Evolutionary conservation across 805 yeast genomes (phyloP), one percentile per base, ranked within the genome.

Genomic region (Cyberlindnera petersonii): DNA sequence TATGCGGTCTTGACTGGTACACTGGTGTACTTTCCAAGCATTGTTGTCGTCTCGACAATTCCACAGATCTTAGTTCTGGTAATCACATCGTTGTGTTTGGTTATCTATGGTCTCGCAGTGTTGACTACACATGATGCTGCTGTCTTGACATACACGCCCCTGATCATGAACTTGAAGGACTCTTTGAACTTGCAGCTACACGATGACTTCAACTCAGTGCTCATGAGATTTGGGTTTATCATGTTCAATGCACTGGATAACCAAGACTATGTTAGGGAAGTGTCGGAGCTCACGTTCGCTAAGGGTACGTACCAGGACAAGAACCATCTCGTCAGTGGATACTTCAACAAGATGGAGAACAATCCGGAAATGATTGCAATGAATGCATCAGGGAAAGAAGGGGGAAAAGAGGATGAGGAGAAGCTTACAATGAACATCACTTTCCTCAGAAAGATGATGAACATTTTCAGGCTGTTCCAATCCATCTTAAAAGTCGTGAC

Each of bases 181-280:
- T 74, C 53, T 40, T 60, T 52, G 47, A 60, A 58, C 30, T 39
- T 68, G 13, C 65, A 61, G 20, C 34, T 72, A 40, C 55, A 67
- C 23, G 87, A 82, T 51, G 89, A 83, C 59, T 84, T 83, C 54
- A 77, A 79, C 53, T 71, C 83, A 1, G 75, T 79, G 0, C 59
- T 79, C 37, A 65, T 75, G 48, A 76, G 77, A 51, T 58, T 78
- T 34, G 87, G 86, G 0, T 65, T 75, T 40, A 65, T 82, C 32
- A 76, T 84, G 13, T 69, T 82, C 27, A 75, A 79, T n/a, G 77
- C 82, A 37, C 80, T 85, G 0, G 80, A 84, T 3, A 74, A 71
- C 40, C 75, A 79, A 22, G 77, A 83, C 46, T 83, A 80, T 55
- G 71, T 79, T 28, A 71, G 75, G 34, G 87, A 82, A 50, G 64